Base-by-base conservation (phyloP, 805 yeast genomes). In the Cyberlindnera misumaiensis region DNA sequence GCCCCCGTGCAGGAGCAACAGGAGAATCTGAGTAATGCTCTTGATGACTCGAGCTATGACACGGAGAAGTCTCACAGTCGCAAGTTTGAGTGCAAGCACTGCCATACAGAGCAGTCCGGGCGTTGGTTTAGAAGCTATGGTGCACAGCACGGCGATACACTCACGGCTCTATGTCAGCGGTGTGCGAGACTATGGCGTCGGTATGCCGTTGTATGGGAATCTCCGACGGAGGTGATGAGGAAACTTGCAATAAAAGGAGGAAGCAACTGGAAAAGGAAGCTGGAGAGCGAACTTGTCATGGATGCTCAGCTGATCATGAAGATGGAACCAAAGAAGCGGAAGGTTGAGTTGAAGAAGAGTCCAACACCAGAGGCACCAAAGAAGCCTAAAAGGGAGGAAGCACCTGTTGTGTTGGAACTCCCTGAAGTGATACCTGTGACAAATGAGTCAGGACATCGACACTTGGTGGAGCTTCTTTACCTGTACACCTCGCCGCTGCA, bases 111-210 rank as follows among this genome's bases (percentile, higher is more conserved):
- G 5, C 55, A 53, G 10, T 76, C 88, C 0, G 51, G 60, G 2
- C 76, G 70, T 37, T 86, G 95, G 96, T 75, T 72, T 46, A 66
- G 83, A 37, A 73, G 80, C 1, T 81, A 93, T 1, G 93, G 90
- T 1, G 70, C 67, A 22, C 63, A 67, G 3, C 59, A 68, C 11
- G 58, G 62, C 4, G 53, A 62, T 5, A 51, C 63, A 1, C 62
- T 77, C 2, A 59, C 67, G 12, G 96, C 88, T 0, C 63, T 90
- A 11, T 90, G 98, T 58, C 62, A 72, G 22, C 67, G 97, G 38
- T 90, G 98, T 64, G 96, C 96, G 0, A 70, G 83, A 41, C 55
- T 93, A 22, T 90, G 97, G 97, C 71, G 96, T 57, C 65, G 94
- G 29, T 90, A 90, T 58, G 96, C 88, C 0, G 79, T 85, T 0